phyloP scores from a whole-genome alignment of 306 rosid genomes.

The Erythrophleum fordii region DNA sequence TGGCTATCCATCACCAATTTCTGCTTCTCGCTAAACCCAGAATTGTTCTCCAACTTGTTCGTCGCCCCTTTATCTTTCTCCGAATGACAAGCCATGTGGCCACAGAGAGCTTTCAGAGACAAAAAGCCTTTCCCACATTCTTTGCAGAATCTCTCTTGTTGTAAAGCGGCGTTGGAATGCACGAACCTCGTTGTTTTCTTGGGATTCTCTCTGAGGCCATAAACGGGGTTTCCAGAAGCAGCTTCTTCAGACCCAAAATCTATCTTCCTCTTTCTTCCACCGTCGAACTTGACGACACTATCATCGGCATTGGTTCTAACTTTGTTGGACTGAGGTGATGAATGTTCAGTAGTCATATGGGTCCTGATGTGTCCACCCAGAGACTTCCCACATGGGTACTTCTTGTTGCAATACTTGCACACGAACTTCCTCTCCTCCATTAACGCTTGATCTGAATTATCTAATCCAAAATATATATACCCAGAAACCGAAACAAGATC shows the following conservation, averaged over 20 bases:
- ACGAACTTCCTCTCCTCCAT: constrained; percentile 64
- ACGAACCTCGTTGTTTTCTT: constrained; percentile 78
- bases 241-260: constrained; percentile 55
- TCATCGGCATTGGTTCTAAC: neutral
- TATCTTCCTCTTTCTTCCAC: constrained; percentile 56
- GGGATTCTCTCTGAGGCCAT: constrained; percentile 81
- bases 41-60: constrained; percentile 42
- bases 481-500: constrained; percentile 32
- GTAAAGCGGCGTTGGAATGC: constrained; percentile 48
- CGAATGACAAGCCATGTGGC: constrained; percentile 91
- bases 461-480: constrained; percentile 35
- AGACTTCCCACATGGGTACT: constrained; percentile 76
- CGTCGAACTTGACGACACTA: constrained; percentile 44
- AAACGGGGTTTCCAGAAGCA: constrained; percentile 45
- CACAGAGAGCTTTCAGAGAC: constrained; percentile 80
- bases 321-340: constrained; percentile 30
- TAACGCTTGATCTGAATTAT: constrained; percentile 33
- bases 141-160: constrained; percentile 59
- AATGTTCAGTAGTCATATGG: constrained; percentile 58
- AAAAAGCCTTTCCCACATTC: constrained; percentile 86
- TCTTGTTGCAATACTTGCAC: constrained; percentile 78
- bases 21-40: constrained; percentile 46
- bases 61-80: constrained; percentile 61
- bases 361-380: constrained; percentile 83
- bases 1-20: constrained; percentile 64